These are phyloP conservation scores for Zizania palustris DNA, from an alignment of 202 grass and related monocot genomes.

Conservation along the genomic window DNA sequence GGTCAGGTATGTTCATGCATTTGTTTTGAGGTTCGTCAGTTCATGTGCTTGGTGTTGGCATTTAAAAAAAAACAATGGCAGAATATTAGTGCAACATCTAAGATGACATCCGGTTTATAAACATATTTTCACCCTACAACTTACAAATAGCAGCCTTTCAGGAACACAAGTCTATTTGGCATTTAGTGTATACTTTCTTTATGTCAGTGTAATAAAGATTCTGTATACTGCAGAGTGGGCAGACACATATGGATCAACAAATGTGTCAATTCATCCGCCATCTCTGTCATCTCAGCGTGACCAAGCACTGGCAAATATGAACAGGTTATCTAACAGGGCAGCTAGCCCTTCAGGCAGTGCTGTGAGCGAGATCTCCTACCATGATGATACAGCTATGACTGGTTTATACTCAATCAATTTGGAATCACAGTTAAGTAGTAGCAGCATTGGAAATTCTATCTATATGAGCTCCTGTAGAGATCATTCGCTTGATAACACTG, in stretches of 20 bases:
- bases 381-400: slow-evolving; percentile 31
- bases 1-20: background rate
- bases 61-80: background rate
- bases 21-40: slow-evolving; percentile 12
- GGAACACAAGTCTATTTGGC: background rate
- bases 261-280: slow-evolving; percentile 39
- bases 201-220: slow-evolving; percentile 1
- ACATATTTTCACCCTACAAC: background rate
- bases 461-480: slow-evolving; percentile 65
- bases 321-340: slow-evolving; percentile 38
- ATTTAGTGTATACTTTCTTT: slow-evolving; percentile 25
- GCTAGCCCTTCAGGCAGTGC: slow-evolving; percentile 42
- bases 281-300: slow-evolving; percentile 58
- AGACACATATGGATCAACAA: slow-evolving; percentile 44
- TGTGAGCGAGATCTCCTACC: slow-evolving; percentile 38
- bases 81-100: background rate
- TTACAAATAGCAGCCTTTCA: background rate
- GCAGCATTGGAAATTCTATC: slow-evolving; percentile 55
- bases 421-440: slow-evolving; percentile 34
- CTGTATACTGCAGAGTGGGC: slow-evolving; percentile 44
- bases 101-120: background rate
- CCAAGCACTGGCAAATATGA: slow-evolving; percentile 57
- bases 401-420: slow-evolving; percentile 42
- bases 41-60: background rate
- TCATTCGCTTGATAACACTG: slow-evolving; percentile 37